Base-by-base conservation (phyloP, 345 rosid species). In the Erucastrum elatum region DNA sequence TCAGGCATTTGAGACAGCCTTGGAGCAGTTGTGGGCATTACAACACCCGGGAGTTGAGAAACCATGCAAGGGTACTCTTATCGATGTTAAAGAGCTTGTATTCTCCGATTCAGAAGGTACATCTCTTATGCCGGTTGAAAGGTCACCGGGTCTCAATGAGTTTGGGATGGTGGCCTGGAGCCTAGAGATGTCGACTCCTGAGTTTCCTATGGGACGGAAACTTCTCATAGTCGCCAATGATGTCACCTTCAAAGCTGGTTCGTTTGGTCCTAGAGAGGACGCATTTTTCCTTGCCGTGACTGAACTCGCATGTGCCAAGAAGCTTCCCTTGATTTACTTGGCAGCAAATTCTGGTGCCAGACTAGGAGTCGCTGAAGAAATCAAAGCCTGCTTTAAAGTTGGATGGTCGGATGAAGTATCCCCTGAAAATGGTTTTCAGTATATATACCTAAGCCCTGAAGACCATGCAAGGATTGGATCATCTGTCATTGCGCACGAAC, bases 311-410 rank as follows among this genome's bases (percentile, higher is more conserved):
- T 96, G 99, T 81, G 77, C 82, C 55, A 85, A 87, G 87, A 96
- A 91, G 82, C 84, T 96, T 68, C 99, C 99, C 35, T 76, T 96
- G 66, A 89, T 96, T 75, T 96, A 96, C 86, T 84, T 96, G 89
- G 99, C 99, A 33, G 99, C 94, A 51, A 96, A 96, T 79, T 96
- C 99, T 51, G 99, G 99, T 74, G 99, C 99, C 10, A 93, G 99
- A 34, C 89, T 96, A 37, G 99, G 99, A 8, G 94, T 89, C 31
- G 98, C 98, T 41, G 99, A 93, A 80, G 99, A 96, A 89, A 91
- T 96, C 66, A 93, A 91, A 81, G 80, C 89, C 66, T 87, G 91
- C 81, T 96, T 96, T 83, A 89, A 91, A 86, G 88, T 96, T 31
- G 94, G 98, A 64, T 96, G 99, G 99, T 90, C 96, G 0, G 90